Base-by-base conservation (phyloP, 225 moss, liverwort and hornwort genomes). In the Lunularia cruciata region DNA sequence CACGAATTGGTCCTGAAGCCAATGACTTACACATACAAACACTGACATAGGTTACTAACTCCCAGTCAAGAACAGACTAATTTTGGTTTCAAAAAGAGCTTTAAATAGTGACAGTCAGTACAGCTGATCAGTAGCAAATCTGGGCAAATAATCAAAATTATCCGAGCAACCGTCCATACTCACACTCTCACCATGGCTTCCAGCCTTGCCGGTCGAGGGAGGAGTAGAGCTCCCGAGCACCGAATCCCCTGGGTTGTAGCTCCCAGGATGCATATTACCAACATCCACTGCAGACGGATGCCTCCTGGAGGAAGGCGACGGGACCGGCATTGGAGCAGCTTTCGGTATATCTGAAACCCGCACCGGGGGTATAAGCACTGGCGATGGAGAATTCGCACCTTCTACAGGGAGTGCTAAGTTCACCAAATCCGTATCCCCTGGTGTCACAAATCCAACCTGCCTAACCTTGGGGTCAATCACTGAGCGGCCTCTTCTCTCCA, bases 381-480 rank as follows among this genome's bases (percentile, higher is more conserved):
- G 95, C 20, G 84, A 67, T 23, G 86, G 83, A 34, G 95, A 95
- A 75, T 65, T 84, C 36, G 78, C 76, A 65, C 67, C 79, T 13
- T 83, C 76, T 45, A 71, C 46, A 5, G 23, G 0, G 36, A 53
- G 42, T 22, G 46, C 60, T 20, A 49, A 71, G 23, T 67, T 71
- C 28, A 69, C 40, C 55, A 32, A 26, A 45, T 55, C 80, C 1
- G 46, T 32, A 3, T 82, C 18, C 57, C 77, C 83, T 8, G 95
- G 95, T 12, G 95, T 95, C 53, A 95, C 92, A 69, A 95, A 95
- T 11, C 95, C 95, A n/a, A 95, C 92, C 61, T 88, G 88, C 57
- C 95, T 84, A 35, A 90, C 85, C 84, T 75, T 92, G 30, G 95
- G 95, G 68, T 90, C 92, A 56, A 87, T 86, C 55, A 89, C 95